Evolutionary conservation across 768 basidiomycete genomes (phyloP), one percentile per base, ranked within the genome.

Genomic region (Tephrocybe sp.): DNA sequence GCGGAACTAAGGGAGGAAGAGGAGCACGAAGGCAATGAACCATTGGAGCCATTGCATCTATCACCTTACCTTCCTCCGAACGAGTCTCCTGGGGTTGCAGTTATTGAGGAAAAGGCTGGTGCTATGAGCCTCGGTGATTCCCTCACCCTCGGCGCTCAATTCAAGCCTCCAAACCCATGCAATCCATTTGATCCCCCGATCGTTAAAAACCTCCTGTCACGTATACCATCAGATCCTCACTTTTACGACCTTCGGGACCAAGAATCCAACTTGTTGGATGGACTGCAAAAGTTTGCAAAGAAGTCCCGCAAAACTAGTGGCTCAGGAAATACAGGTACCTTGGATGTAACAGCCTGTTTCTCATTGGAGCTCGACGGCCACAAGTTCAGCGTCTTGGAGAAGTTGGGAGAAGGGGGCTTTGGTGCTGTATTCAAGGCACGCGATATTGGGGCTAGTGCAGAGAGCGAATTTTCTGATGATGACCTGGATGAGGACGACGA

Each of bases 341-440:
- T 72, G 31, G 68, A 72, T 41, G 61, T 68, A 7, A 65, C 74
- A 3, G 68, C 70, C 33, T 65, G 62, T 19, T 76, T 87, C 64
- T 60, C 78, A 17, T 64, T 98, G 36, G 71, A 69, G 14, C 71
- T 98, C n/a, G 75, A 75, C 39, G 85, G 77, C 3, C 79, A 78
- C 51, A 72, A 72, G 46, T 92, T 89, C 61, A 79, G 78, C 47
- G 82, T 98, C 4, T 71, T 76, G 3, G 88, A 88, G 54, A 99
- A 98, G 66, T 76, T 99, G 19, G 97, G 97, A 14, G 97, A 99
- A 70, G 97, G 97, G 5, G 92, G 95, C 0, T 99, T 96, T 60
- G 97, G 96, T 2, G 81, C 87, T 3, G 97, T 99, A n/a, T 99
- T 96, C 74, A 81, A 87, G 54, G 91, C 89, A 3, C 77, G 79